Evolutionary conservation across 2,329 filamentous ascomycete genomes (phyloP), one percentile per base, ranked within the genome.

Genomic region (Fusarium oxysporum): DNA sequence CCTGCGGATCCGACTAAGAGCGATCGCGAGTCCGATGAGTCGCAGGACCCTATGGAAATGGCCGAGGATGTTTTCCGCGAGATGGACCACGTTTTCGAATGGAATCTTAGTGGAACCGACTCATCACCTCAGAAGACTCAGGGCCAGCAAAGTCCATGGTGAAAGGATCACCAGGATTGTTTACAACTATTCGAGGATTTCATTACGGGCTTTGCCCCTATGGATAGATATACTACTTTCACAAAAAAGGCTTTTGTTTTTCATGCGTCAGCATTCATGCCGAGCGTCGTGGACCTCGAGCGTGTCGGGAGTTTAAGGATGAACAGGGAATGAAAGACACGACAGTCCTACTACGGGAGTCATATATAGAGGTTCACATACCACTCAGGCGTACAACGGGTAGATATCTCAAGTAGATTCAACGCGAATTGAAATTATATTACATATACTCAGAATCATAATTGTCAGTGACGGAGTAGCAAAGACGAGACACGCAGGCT

Each of bases 1-100:
- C 35, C 47, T 28, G 38, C 65, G 23, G 69, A 58, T 60, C 48
- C 60, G 23, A 25, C 55, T 55, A 73, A 70, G 60, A 45, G 48
- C 21, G 59, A 68, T 35, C 51, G n/a, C 40, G 70, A 65, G 12
- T 45, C 54, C 7, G 66, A 75, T 33, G 74, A 77, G 21, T 76
- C 71, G 23, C 77, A 80, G 53, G 80, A 83, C 51, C 79, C 80
- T 16, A 66, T 80, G 47, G 81, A 83, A 55, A 77, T 82, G 71
- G 78, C 82, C 6, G 80, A 82, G 37, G 81, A 83, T 40, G 74
- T 83, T 48, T 79, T 83, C 62, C 75, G 78, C 16, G 81, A 82
- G 57, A 81, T 83, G 77, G 77, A 77, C 35, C 81, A 81, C 50
- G 77, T 82, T 53, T 71, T 82, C 45, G 74, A 81, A 19, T 83